phyloP scores from a whole-genome alignment of 202 grass and related monocot species.

The Brachypodium distachyon region DNA sequence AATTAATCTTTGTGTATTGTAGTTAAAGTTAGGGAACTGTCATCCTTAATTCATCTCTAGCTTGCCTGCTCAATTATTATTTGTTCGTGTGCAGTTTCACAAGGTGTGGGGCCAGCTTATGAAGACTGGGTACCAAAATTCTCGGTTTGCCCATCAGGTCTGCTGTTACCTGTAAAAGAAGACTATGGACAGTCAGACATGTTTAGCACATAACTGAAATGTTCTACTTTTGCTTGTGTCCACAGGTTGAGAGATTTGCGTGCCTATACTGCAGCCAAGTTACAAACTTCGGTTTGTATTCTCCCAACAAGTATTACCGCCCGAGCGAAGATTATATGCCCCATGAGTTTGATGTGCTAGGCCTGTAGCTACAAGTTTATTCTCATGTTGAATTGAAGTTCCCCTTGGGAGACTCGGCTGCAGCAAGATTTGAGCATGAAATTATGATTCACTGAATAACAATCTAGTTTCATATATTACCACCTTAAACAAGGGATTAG shows the following conservation, averaged over 20 bases:
- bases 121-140: constrained; percentile 99
- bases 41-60: not conserved
- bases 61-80: not conserved
- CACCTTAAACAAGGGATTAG: not conserved
- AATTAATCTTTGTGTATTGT: not conserved
- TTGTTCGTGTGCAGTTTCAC: constrained; percentile 60
- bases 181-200: not conserved
- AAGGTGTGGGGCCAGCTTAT: constrained; percentile 99
- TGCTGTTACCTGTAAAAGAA: not conserved
- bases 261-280: constrained; percentile 94
- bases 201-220: not conserved
- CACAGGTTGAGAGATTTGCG: constrained; percentile 93
- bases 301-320: constrained; percentile 90
- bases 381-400: not conserved
- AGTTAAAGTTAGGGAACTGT: not conserved
- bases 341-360: constrained; percentile 88
- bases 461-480: not conserved
- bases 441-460: constrained; percentile 15
- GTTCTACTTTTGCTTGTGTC: not conserved
- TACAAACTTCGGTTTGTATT: constrained; percentile 78
- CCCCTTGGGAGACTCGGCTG: not conserved
- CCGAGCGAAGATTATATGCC: constrained; percentile 99
- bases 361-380: constrained; percentile 31
- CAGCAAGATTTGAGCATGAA: constrained; percentile 5
- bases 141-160: constrained; percentile 98